Base-by-base conservation (phyloP, 768 basidiomycete genomes). In the Rhizopogon vinicolor region DNA sequence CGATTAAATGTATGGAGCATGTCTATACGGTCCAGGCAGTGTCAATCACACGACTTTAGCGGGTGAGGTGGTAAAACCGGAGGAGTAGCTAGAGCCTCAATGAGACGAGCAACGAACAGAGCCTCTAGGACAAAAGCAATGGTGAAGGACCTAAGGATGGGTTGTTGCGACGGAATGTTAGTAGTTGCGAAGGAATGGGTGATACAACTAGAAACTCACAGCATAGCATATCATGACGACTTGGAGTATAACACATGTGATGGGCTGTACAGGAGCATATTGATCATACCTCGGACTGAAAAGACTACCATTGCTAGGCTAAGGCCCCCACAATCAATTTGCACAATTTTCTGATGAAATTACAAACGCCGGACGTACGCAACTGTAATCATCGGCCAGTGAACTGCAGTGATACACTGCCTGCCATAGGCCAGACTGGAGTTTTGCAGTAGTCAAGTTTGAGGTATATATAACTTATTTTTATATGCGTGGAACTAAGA, bases 11-110 rank as follows among this genome's bases (percentile, higher is more conserved):
- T 70, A 60, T 57, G 62, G 55, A 63, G 63, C 58, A 63, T 64
- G 64, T 70, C 66, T 74, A 73, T 74, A 39, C 41, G n/a, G 37
- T 66, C 67, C 60, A 64, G 74, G 79, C 79, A 68, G 79, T 80
- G 79, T 75, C 72, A 62, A 73, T 67, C 66, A 64, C 58, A 52
- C 58, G 54, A 41, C 41, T 42, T 45, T 37, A 40, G 51, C 42
- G 42, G 52, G 54, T 33, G 46, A 53, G 59, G 35, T 29, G 12
- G 51, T 28, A 42, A 39, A 45, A 51, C n/a, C 51, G 31, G 41
- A 57, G 25, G 28, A 48, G 49, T 51, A 52, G 58, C 53, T 55
- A 58, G 53, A 59, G 55, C 53, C 60, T 55, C 51, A 51, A 60
- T 41, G 10, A 33, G 31, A 8, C 31, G 31, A 33, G 31, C 31